Percentiles rank a stretch among this genome's conserved stretches.
Conservation (phyloP, 257 asterid genomes). For the Misopates orontium region DNA sequence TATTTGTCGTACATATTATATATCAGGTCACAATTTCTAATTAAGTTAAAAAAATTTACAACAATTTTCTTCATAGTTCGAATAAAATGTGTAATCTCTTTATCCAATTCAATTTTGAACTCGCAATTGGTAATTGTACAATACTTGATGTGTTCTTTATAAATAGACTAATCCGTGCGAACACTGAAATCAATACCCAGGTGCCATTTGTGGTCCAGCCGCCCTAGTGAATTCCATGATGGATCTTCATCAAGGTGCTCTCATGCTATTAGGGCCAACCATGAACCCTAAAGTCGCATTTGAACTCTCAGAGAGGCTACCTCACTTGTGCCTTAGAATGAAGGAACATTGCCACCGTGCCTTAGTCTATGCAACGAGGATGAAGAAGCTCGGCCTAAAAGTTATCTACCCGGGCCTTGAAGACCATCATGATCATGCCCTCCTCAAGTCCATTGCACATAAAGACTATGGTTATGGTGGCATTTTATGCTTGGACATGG, state of each 20-base stretch:
- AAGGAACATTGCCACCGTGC: slow-evolving; percentile 89
- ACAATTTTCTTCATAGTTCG: too few species aligned
- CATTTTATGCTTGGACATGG: slow-evolving; percentile 79
- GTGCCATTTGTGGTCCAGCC: slow-evolving; percentile 91
- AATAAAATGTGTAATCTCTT: too few species aligned
- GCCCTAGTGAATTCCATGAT: slow-evolving; percentile 86
- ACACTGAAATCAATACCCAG: too few species aligned
- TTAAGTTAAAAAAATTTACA: too few species aligned
- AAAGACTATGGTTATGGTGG: slow-evolving; percentile 87
- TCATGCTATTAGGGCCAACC: slow-evolving; percentile 92
- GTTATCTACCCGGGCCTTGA: slow-evolving; percentile 86
- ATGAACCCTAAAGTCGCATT: slow-evolving; percentile 91
- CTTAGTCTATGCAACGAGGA: slow-evolving; percentile 52
- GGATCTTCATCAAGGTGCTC: slow-evolving; percentile 88
- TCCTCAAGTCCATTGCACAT: slow-evolving; percentile 54
- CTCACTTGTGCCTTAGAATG: slow-evolving; percentile 80
- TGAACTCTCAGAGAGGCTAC: slow-evolving; percentile 79
- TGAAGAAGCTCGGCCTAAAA: slow-evolving; percentile 68
- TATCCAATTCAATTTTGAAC: too few species aligned
- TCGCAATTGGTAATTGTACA: too few species aligned
- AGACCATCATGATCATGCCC: slow-evolving; percentile 67
- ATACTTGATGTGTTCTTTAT: too few species aligned
- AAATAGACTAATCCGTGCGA: too few species aligned
- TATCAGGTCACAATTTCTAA: too few species aligned
- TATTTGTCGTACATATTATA: too few species aligned